These are phyloP conservation scores for Rosa chinensis DNA, from an alignment of 306 rosid genomes.

Conservation along the genomic window DNA sequence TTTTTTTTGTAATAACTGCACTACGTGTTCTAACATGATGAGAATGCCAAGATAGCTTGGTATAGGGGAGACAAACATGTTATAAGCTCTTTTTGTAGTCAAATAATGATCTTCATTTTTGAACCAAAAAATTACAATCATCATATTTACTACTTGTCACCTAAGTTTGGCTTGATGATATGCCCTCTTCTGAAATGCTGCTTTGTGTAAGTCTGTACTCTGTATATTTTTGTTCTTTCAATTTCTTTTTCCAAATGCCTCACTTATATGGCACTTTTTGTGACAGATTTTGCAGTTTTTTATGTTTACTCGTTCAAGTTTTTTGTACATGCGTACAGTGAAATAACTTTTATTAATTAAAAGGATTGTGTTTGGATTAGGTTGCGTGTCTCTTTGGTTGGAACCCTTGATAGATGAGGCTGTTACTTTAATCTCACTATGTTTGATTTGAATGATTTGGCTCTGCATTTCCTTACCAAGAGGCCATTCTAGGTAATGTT, in stretches of 20 bases:
- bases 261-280: background rate
- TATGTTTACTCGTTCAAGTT: background rate
- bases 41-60: background rate
- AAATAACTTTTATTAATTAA: no score
- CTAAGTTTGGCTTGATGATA: background rate
- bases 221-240: background rate
- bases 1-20: no score
- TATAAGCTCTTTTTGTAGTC: background rate
- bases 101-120: background rate
- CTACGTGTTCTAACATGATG: background rate
- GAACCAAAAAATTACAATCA: background rate
- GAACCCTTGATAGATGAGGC: background rate
- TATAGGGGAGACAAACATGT: background rate
- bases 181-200: background rate
- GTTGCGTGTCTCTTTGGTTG: background rate
- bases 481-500: background rate
- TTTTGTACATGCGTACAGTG: no score
- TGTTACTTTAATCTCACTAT: background rate
- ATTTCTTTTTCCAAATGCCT: background rate
- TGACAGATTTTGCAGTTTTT: background rate
- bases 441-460: background rate
- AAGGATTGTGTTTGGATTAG: background rate
- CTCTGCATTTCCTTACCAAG: background rate
- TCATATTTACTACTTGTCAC: background rate
- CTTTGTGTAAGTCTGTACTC: background rate